Evolutionary conservation across 805 yeast species (phyloP), one percentile per base, ranked within the genome.

Genomic region (Helenozyma baotianmanensis): DNA sequence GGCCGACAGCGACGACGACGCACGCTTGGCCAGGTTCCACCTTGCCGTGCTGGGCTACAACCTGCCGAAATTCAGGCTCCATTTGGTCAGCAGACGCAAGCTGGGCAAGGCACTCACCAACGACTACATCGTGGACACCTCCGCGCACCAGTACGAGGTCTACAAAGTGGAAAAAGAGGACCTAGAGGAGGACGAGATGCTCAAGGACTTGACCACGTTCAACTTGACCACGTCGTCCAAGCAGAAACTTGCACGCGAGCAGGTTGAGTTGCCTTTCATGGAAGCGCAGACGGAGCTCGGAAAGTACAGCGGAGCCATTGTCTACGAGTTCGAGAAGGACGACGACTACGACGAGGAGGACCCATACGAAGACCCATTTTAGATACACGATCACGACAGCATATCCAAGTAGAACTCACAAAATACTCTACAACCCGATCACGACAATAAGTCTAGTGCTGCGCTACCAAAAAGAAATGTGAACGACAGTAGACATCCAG

Each of bases 321-420:
- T 90, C 4, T 90, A 90, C 53, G 92, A 92, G 53, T 92, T 80
- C 54, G 97, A 92, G 50, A 86, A 89, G 53, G 97, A 90, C 56
- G 98, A 90, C 55, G 98, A 90, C 57, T 90, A 89, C 53, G 98
- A 90, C 52, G 98, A 90, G 56, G 97, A 92, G 48, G 98, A 90
- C 58, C 97, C 97, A 0, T 90, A 80, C 51, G 98, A 90, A 54
- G 97, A 90, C 53, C 97, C 97, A 5, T 88, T 87, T 51, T 88
- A 58, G 57, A n/a, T n/a, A n/a, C n/a, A n/a, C n/a, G 21, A 23
- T 4, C 5, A 13, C 13, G 13, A 7, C n/a, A n/a, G 23, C 14
- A 29, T 11, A n/a, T n/a, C n/a, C n/a, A n/a, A n/a, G n/a, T n/a
- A n/a, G n/a, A n/a, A n/a, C n/a, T n/a, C n/a, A n/a, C n/a, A n/a